Evolutionary conservation across 2,329 filamentous ascomycete genomes (phyloP), one percentile per base, ranked within the genome.

Genomic region (Apiospora arundinis): DNA sequence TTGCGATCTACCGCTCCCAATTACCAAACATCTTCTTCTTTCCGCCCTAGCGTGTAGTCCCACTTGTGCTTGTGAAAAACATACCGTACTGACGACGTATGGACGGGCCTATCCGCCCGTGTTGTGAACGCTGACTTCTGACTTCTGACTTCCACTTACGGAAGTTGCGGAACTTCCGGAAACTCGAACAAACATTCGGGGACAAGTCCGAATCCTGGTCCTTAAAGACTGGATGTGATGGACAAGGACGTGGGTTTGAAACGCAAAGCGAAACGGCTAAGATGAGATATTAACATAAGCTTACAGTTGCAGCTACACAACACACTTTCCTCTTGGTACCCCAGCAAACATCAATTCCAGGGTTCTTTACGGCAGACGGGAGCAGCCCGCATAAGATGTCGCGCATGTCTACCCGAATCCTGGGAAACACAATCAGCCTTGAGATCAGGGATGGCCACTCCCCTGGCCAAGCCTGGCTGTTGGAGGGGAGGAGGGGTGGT

Each of bases 181-280:
- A 18, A 7, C 14, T 2, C 40, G 40, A 42, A 42, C 14, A 56
- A 16, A 18, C 49, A 56, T 9, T 16, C 14, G 25, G 12, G 25
- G 28, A 56, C 1, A 32, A 37, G 16, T 37, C 21, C 28, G 18
- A 21, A 37, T 16, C 28, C 28, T 16, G 28, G 52, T 37, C 2
- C 28, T 37, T 37, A 60, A 16, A 2, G 28, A 25, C 1, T 37
- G 8, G 5, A 16, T 12, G 37, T 3, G 28, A 60, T 37, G 16
- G 7, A 60, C 52, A 18, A 32, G 25, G 48, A 56, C 67, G 32
- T 40, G 67, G 67, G 46, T 56, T 21, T 56, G 67, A 69, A 69
- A 69, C 48, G n/a, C 37, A 11, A 69, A 23, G 67, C 67, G 23
- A 56, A 56, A 68, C 25, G 21, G 45, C 28, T 60, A 60, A 42